Percentiles rank a stretch among this genome's conserved stretches.
These are phyloP conservation scores for Vitis hybrid DNA, from an alignment of 177 flowering plant species.

Conservation along the genomic window DNA sequence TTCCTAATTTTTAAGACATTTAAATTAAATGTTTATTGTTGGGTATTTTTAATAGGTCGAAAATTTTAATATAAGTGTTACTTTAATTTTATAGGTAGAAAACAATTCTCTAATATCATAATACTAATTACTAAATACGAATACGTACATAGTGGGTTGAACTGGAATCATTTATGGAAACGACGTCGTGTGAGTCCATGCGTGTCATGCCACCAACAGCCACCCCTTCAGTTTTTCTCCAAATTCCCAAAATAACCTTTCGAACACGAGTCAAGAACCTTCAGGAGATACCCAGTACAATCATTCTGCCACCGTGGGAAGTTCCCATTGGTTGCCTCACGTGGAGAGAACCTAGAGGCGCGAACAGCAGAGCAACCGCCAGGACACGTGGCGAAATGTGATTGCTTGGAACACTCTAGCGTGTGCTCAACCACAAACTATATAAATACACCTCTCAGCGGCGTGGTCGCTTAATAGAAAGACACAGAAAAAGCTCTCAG, in stretches of 20 bases:
- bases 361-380: neutral
- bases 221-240: too few relatives aligned
- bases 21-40: too few relatives aligned
- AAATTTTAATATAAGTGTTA: too few relatives aligned
- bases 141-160: too few relatives aligned
- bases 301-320: neutral
- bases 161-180: too few relatives aligned
- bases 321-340: neutral
- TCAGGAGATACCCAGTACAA: neutral
- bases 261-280: neutral
- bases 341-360: neutral
- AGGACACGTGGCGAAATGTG: neutral
- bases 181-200: too few relatives aligned
- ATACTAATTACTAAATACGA: too few relatives aligned
- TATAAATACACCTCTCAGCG: conserved; percentile 7
- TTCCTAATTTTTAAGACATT: too few relatives aligned
- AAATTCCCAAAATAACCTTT: neutral
- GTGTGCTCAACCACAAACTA: neutral
- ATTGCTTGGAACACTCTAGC: conserved; percentile 27
- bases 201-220: too few relatives aligned
- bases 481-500: neutral
- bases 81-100: too few relatives aligned
- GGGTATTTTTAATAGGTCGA: too few relatives aligned
- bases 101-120: too few relatives aligned
- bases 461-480: neutral